phyloP scores from a whole-genome alignment of 371 early-diverging fungal species.

The Chytridium lagenaria region DNA sequence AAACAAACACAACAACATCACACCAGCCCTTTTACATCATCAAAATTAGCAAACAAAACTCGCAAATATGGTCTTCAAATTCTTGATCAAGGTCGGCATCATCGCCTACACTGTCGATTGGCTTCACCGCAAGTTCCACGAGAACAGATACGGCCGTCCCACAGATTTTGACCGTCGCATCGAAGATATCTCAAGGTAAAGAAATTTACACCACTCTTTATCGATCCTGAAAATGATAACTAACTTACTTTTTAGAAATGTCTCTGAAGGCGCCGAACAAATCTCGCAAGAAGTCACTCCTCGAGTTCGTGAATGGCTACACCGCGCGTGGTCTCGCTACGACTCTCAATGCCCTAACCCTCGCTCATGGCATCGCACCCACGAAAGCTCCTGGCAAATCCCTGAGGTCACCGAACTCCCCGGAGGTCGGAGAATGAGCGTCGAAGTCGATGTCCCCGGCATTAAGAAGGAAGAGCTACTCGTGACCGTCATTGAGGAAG shows the following conservation, averaged over 20 bases:
- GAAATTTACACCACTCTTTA: background rate
- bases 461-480: conserved; percentile 24
- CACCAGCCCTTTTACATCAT: too few relatives aligned
- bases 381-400: background rate
- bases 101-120: conserved; percentile 34
- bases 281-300: background rate
- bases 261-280: background rate
- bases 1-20: too few relatives aligned
- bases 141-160: background rate
- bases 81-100: conserved; percentile 31
- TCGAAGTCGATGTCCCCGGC: conserved; percentile 38
- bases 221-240: background rate
- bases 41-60: too few relatives aligned
- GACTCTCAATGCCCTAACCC: background rate
- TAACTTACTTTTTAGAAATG: background rate
- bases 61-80: conserved; percentile 35
- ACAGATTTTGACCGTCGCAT: conserved; percentile 12
- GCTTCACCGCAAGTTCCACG: conserved; percentile 5
- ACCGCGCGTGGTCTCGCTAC: conserved; percentile 3
- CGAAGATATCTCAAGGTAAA: background rate
- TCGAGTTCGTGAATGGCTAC: conserved; percentile 25
- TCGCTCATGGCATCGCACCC: too few relatives aligned
- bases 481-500: conserved; percentile 32
- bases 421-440: conserved; percentile 18
- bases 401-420: conserved; percentile 18